phyloP scores from a whole-genome alignment of 2,329 filamentous ascomycete genomes.

The Penicillium polonicum region DNA sequence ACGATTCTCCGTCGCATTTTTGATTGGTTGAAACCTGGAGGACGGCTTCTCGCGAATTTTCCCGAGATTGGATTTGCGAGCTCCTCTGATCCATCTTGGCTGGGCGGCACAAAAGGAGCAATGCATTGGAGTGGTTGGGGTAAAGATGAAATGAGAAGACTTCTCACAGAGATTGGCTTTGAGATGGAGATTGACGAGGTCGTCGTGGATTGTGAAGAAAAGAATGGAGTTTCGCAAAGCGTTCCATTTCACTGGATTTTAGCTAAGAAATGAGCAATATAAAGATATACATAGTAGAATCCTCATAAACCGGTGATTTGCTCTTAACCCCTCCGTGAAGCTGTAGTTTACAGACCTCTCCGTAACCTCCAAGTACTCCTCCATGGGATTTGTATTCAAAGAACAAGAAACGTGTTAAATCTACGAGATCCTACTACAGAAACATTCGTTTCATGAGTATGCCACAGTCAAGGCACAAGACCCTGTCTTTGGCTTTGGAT shows the following conservation, averaged over 20 bases:
- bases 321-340: not conserved
- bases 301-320: not conserved
- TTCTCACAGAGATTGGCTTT: slow-evolving; percentile 26
- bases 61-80: slow-evolving; percentile 24
- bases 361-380: not conserved
- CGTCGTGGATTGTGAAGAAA: slow-evolving; percentile 23
- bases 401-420: not conserved
- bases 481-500: not conserved
- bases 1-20: slow-evolving; percentile 47
- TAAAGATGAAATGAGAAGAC: slow-evolving; percentile 30
- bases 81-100: slow-evolving; percentile 28
- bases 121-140: slow-evolving; percentile 47
- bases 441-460: not conserved
- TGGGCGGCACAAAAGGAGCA: slow-evolving; percentile 32
- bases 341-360: not conserved
- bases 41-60: slow-evolving; percentile 53
- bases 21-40: slow-evolving; percentile 54
- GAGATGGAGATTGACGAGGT: slow-evolving; percentile 23
- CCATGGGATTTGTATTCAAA: not conserved
- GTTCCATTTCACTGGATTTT: slow-evolving; percentile 24
- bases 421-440: not conserved
- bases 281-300: not conserved
- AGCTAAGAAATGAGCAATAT: slow-evolving; percentile 9
- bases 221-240: slow-evolving; percentile 9
- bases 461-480: not conserved